A percentile compares a stretch with the other conserved stretches of the same genome.
Evolutionary conservation across 2,329 filamentous ascomycete species (phyloP).

Genomic region (Trichophaea hybrida): DNA sequence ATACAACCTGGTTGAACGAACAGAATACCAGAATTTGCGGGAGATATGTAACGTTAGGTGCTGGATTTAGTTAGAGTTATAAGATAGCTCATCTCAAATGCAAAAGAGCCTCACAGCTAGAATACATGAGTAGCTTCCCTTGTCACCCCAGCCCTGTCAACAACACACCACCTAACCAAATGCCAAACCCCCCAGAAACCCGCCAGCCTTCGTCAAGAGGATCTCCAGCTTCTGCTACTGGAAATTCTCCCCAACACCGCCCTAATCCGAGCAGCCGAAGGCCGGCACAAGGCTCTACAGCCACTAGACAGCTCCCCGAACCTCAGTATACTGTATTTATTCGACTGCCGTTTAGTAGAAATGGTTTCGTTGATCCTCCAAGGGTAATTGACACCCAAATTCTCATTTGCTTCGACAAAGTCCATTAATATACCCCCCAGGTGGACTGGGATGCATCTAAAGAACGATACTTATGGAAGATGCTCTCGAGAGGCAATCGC

Average conservation of each 20-base stretch:
- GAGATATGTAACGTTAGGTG: too few species aligned
- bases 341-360: constrained; percentile 73
- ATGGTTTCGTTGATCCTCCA: constrained; percentile 79
- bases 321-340: constrained; percentile 64
- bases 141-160: too few species aligned
- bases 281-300: background rate
- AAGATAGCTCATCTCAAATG: too few species aligned
- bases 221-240: background rate
- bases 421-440: constrained; percentile 34
- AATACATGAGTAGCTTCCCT: too few species aligned
- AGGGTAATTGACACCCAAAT: constrained; percentile 43
- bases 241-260: background rate
- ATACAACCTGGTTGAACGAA: too few species aligned
- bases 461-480: constrained; percentile 78
- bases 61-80: too few species aligned
- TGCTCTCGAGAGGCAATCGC: constrained; percentile 67
- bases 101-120: too few species aligned
- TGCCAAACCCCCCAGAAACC: background rate
- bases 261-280: background rate
- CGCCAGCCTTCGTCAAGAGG: background rate
- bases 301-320: constrained; percentile 28
- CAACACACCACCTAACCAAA: background rate
- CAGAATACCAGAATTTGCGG: too few species aligned
- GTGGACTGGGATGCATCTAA: constrained; percentile 79
- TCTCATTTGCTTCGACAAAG: background rate